Evolutionary conservation across 2,329 filamentous ascomycete species (phyloP).

Genomic region (Aspergillus ustus): DNA sequence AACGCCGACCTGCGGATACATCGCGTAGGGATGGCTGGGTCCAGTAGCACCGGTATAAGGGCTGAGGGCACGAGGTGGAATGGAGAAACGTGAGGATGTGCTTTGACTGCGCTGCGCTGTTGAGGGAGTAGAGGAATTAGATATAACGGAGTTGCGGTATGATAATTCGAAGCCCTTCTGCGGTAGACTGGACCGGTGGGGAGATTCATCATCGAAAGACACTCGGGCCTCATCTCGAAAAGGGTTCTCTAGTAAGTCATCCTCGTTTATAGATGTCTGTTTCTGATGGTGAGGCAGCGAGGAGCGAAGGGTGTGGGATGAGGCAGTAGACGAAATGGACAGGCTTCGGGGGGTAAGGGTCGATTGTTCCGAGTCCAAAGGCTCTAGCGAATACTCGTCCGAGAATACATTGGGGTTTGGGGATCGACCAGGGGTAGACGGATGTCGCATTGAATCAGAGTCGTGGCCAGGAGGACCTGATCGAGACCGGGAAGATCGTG

Average conservation of each 20-base stretch:
- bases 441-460: slow-evolving; percentile 35
- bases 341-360: slow-evolving; percentile 36
- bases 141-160: slow-evolving; percentile 39
- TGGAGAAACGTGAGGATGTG: slow-evolving; percentile 50
- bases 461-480: slow-evolving; percentile 29
- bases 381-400: slow-evolving; percentile 53
- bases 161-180: slow-evolving; percentile 37
- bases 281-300: slow-evolving; percentile 31
- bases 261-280: slow-evolving; percentile 29
- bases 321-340: slow-evolving; percentile 38
- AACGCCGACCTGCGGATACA: slow-evolving; percentile 74
- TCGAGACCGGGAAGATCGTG: slow-evolving; percentile 35
- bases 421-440: slow-evolving; percentile 35
- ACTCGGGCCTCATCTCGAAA: slow-evolving; percentile 42
- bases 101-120: slow-evolving; percentile 47
- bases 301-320: slow-evolving; percentile 39
- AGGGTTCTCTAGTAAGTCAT: slow-evolving; percentile 35
- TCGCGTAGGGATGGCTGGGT: slow-evolving; percentile 81
- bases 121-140: slow-evolving; percentile 37
- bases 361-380: slow-evolving; percentile 41
- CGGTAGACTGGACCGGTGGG: slow-evolving; percentile 41
- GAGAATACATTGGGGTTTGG: slow-evolving; percentile 53
- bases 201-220: slow-evolving; percentile 34
- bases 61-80: slow-evolving; percentile 56
- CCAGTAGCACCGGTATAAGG: slow-evolving; percentile 72